Evolutionary conservation across 495 filamentous ascomycete genomes (phyloP).

Genomic region (Aspergillus leporis): DNA sequence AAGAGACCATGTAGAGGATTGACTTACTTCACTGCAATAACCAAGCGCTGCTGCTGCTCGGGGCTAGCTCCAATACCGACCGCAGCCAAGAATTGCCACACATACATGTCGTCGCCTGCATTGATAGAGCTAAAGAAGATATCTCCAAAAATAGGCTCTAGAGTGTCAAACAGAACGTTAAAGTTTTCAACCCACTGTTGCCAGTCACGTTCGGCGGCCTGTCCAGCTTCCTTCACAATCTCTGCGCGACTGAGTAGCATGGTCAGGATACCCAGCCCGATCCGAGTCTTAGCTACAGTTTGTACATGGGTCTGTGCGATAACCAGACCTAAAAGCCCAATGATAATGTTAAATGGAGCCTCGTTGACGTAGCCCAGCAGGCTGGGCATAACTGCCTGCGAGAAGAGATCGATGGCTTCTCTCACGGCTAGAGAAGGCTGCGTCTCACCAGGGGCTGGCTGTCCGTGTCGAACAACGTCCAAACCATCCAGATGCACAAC

Average conservation of each 20-base stretch:
- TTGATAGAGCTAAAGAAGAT: slow-evolving; percentile 86
- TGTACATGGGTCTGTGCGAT: slow-evolving; percentile 79
- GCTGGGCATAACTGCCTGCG: slow-evolving; percentile 80
- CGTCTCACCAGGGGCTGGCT: slow-evolving; percentile 66
- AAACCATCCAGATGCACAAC: slow-evolving; percentile 89
- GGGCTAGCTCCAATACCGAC: slow-evolving; percentile 89
- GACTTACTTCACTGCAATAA: slow-evolving; percentile 86
- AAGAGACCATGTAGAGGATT: neutral
- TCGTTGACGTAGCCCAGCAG: slow-evolving; percentile 88
- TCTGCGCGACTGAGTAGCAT: slow-evolving; percentile 95
- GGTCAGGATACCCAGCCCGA: slow-evolving; percentile 86
- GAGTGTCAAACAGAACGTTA: slow-evolving; percentile 78
- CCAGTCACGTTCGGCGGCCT: slow-evolving; percentile 70
- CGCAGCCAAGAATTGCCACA: slow-evolving; percentile 96
- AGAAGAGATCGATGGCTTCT: slow-evolving; percentile 91
- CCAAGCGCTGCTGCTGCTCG: slow-evolving; percentile 89
- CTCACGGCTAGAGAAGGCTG: slow-evolving; percentile 70
- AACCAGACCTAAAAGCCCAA: slow-evolving; percentile 82
- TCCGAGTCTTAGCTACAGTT: slow-evolving; percentile 73
- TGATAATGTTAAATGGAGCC: slow-evolving; percentile 84
- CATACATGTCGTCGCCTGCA: slow-evolving; percentile 84
- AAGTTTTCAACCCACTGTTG: slow-evolving; percentile 82
- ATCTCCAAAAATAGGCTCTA: slow-evolving; percentile 77
- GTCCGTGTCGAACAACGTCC: slow-evolving; percentile 80
- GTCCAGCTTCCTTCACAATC: slow-evolving; percentile 78